A percentile compares a stretch with the other conserved stretches of the same genome.
Conservation (phyloP, 768 basidiomycete species). For the Auricularia auricula-judae region DNA sequence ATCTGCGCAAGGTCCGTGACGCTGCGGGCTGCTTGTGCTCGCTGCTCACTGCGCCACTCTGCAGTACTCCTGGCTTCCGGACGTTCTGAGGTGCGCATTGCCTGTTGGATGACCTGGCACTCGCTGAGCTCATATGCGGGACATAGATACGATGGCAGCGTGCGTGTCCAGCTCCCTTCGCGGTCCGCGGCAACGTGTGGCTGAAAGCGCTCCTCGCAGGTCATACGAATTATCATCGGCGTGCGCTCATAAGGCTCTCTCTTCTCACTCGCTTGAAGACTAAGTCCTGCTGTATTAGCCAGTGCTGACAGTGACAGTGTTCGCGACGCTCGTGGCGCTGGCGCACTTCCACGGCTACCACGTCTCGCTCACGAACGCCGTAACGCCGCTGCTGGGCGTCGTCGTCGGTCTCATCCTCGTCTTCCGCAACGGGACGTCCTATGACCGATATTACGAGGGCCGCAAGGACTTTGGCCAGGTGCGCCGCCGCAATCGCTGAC, state of each 20-base stretch:
- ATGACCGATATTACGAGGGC: conserved; percentile 83
- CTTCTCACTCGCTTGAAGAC: background rate
- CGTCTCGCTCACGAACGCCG: conserved; percentile 65
- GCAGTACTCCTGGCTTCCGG: background rate
- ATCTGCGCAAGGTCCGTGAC: background rate
- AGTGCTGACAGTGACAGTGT: conserved; percentile 73
- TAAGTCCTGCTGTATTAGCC: conserved; percentile 24
- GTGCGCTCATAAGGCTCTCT: background rate
- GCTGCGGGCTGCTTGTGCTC: background rate
- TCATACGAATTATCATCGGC: background rate
- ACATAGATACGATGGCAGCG: background rate
- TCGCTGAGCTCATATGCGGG: background rate
- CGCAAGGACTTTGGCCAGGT: conserved; percentile 61
- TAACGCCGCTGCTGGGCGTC: conserved; percentile 80
- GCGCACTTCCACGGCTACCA: conserved; percentile 44
- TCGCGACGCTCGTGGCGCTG: conserved; percentile 52
- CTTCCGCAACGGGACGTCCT: conserved; percentile 69
- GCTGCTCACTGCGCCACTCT: background rate
- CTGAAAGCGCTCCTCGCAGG: background rate
- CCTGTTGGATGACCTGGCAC: background rate
- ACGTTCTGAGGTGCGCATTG: background rate
- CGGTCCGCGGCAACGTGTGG: background rate
- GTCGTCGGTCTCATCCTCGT: conserved; percentile 83
- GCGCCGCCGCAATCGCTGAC: background rate
- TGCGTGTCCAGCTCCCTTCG: background rate